Evolutionary conservation across 306 rosid genomes (phyloP).

Genomic region (Medicago ruthenica): DNA sequence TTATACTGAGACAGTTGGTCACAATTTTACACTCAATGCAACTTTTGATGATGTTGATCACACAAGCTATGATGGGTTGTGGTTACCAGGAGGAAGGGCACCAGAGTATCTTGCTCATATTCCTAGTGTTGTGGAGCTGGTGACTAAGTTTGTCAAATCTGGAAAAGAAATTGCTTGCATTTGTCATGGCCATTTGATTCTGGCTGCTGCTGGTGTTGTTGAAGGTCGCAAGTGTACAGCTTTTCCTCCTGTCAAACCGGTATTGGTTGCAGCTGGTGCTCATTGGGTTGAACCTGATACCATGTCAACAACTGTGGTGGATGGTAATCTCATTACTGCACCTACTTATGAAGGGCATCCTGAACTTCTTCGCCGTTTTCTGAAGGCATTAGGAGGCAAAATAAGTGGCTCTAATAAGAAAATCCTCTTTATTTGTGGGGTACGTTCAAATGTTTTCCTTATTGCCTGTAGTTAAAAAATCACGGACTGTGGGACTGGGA

Average conservation of each 20-base stretch:
- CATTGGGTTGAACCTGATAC: slow-evolving; percentile 85
- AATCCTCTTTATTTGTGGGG: slow-evolving; percentile 91
- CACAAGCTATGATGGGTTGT: slow-evolving; percentile 73
- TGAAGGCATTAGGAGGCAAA: slow-evolving; percentile 83
- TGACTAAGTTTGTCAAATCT: slow-evolving; percentile 53
- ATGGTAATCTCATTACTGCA: slow-evolving; percentile 73
- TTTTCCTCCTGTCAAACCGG: slow-evolving; percentile 59
- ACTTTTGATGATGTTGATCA: slow-evolving; percentile 72
- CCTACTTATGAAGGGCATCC: slow-evolving; percentile 69
- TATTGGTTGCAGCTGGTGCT: slow-evolving; percentile 76
- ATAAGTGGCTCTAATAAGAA: slow-evolving; percentile 63
- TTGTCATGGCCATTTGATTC: slow-evolving; percentile 86
- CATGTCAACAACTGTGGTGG: slow-evolving; percentile 58
- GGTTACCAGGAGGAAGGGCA: slow-evolving; percentile 93
- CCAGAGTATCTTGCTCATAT: slow-evolving; percentile 82
- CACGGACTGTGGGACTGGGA: not conserved
- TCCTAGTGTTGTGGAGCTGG: slow-evolving; percentile 61
- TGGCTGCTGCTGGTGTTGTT: slow-evolving; percentile 80
- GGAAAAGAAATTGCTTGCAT: slow-evolving; percentile 69
- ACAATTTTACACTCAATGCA: slow-evolving; percentile 83
- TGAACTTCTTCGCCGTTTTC: slow-evolving; percentile 57
- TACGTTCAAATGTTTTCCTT: slow-evolving; percentile 44
- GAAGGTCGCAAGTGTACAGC: slow-evolving; percentile 79
- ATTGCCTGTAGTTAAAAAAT: slow-evolving; percentile 15
- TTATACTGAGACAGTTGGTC: slow-evolving; percentile 73